Base-by-base conservation (phyloP, 352 stramenopile genomes). In the Elongisporangium senticosum region DNA sequence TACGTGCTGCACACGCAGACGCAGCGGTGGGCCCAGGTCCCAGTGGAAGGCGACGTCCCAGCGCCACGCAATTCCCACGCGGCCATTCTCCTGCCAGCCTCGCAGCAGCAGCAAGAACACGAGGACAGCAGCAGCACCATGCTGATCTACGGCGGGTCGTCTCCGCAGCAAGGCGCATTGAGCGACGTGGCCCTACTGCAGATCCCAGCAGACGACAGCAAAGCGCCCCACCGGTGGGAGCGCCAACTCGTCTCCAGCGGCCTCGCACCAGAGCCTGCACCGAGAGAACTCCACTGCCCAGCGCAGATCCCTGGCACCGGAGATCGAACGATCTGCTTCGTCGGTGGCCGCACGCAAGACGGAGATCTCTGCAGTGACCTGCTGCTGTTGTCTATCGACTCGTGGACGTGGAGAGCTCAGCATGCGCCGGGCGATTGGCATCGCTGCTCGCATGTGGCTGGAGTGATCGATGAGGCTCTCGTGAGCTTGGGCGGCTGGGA, bases 121-220 rank as follows among this genome's bases (percentile, higher is more conserved):
- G 58, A 26, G 21, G 17, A n/a, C n/a, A n/a, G 2, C 11, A 62
- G 24, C 14, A 67, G 33, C 15, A 47, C 64, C 28, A 83, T 92
- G 43, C 56, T 92, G 8, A 49, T 90, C 7, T 77, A 77, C 39
- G 82, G 82, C 6, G 79, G 82, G 4, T 92, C 82, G 0, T 92
- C 78, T 0, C 82, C 82, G 0, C 59, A 80, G 4, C 63, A 68
- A 7, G 82, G 82, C 0, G 60, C 76, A 6, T 83, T 82, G 48
- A 68, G 62, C 53, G 82, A 92, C 19, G 53, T 82, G 1, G 86
- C 74, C 50, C 57, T 88, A n/a, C 65, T 92, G 7, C 59, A 76
- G n/a, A 61, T 77, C 26, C 59, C 67, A 14, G 49, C 56, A 4
- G 51, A 64, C 2, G 51, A 64, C 2, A 28, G 8, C 10, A 28